These are phyloP conservation scores for Xylaria bambusicola DNA, from an alignment of 495 filamentous ascomycete species.

Conservation along the genomic window DNA sequence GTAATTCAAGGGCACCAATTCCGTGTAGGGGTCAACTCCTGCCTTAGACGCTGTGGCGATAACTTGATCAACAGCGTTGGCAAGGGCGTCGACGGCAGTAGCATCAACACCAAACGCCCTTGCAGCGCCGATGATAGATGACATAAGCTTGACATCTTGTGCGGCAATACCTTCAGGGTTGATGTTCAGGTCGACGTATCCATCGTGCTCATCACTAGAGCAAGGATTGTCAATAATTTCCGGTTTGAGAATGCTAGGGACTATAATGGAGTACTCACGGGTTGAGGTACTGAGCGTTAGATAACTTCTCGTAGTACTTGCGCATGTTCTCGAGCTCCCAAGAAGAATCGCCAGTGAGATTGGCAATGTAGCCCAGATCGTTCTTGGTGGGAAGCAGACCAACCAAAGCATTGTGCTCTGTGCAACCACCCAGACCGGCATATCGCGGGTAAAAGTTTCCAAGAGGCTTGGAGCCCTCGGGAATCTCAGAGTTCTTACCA, in stretches of 20 bases:
- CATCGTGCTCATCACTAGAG: slow-evolving; percentile 51
- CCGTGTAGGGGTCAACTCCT: slow-evolving; percentile 4
- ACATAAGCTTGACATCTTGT: slow-evolving; percentile 54
- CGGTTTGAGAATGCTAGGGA: too few species aligned
- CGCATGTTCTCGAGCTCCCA: slow-evolving; percentile 53
- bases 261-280: not conserved
- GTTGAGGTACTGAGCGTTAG: slow-evolving; percentile 53
- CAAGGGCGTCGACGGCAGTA: slow-evolving; percentile 28
- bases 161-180: slow-evolving; percentile 41
- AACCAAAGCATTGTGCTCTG: slow-evolving; percentile 51
- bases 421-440: slow-evolving; percentile 52
- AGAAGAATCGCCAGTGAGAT: slow-evolving; percentile 50
- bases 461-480: slow-evolving; percentile 42
- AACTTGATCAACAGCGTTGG: not conserved
- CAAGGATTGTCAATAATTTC: not conserved
- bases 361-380: slow-evolving; percentile 50
- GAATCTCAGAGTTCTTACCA: slow-evolving; percentile 34
- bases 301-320: slow-evolving; percentile 50
- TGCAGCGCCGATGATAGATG: slow-evolving; percentile 50
- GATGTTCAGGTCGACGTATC: slow-evolving; percentile 43
- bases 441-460: slow-evolving; percentile 55
- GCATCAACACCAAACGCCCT: slow-evolving; percentile 46
- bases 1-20: slow-evolving; percentile 25
- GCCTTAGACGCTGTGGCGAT: not conserved
- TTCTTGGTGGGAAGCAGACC: slow-evolving; percentile 42